Percentiles rank a stretch among this genome's conserved stretches.
Conservation (phyloP, 148 eudicot species). For the Amaranthus cruentus region DNA sequence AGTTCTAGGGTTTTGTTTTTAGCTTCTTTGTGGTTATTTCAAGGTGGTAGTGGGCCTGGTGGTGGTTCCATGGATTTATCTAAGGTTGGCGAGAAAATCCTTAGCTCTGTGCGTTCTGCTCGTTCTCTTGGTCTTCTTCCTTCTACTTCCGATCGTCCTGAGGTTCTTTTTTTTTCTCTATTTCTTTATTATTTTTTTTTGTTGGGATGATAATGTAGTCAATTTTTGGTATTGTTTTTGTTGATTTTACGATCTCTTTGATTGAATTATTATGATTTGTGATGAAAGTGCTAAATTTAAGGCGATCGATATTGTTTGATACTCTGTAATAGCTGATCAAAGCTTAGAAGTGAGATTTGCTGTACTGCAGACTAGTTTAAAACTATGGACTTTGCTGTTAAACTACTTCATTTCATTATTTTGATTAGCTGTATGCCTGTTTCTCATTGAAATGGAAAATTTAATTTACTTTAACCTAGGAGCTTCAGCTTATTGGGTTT, state of each 20-base stretch:
- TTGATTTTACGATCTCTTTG: not conserved
- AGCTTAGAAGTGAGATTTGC: not conserved
- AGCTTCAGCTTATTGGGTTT: not conserved
- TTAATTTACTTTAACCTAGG: not conserved
- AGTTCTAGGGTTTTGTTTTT: constrained; percentile 64
- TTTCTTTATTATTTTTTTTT: not conserved
- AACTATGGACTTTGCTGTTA: not conserved
- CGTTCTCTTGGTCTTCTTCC: constrained; percentile 78
- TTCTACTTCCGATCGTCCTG: constrained; percentile 77
- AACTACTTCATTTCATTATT: not conserved
- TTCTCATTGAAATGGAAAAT: not conserved
- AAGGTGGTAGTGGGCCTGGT: constrained; percentile 25
- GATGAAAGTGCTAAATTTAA: not conserved
- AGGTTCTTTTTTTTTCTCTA: constrained; percentile 37
- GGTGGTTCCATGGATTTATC: constrained; percentile 79
- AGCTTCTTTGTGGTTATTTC: constrained; percentile 63
- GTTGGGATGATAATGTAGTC: not conserved
- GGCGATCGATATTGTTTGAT: not conserved
- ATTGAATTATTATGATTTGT: not conserved
- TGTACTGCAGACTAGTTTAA: not conserved
- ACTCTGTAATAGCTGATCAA: not conserved
- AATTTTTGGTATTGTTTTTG: not conserved
- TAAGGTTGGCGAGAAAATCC: constrained; percentile 77
- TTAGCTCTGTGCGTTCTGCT: constrained; percentile 89
- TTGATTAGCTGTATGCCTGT: not conserved